Percentiles rank a stretch among this genome's conserved stretches.
Conservation (phyloP, 176 grass and related monocot species). For the Zoysia pacifica region DNA sequence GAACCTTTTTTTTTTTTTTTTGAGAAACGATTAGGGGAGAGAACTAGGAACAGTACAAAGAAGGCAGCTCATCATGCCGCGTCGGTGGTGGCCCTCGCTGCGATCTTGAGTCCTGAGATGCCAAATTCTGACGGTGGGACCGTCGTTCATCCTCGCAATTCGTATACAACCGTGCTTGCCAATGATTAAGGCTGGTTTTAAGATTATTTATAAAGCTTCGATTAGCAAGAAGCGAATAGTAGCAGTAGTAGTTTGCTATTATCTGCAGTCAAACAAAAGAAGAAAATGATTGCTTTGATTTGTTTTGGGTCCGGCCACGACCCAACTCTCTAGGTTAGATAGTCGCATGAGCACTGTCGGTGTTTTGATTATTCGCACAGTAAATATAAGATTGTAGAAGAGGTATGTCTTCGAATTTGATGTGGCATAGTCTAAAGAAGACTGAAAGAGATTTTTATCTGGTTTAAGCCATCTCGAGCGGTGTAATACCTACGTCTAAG, state of each 20-base stretch:
- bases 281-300: not conserved
- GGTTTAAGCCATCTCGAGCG: no score
- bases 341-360: not conserved
- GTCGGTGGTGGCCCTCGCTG: not conserved
- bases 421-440: no score
- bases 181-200: not conserved
- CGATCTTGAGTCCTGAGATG: constrained; percentile 14
- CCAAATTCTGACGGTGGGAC: constrained; percentile 25
- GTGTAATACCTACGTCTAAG: no score
- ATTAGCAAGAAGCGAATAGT: not conserved
- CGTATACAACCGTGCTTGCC: not conserved
- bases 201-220: not conserved
- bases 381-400: no score
- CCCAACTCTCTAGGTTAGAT: not conserved
- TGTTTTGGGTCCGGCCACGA: no score
- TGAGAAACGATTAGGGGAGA: not conserved
- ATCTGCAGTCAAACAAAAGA: not conserved
- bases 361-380: no score
- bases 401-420: no score
- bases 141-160: constrained; percentile 9
- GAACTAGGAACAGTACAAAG: constrained; percentile 33
- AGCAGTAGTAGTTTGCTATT: not conserved
- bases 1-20: no score
- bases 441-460: no score
- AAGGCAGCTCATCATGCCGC: constrained; percentile 41